Conservation (phyloP, 805 yeast species). For the Metschnikowia aberdeeniae region DNA sequence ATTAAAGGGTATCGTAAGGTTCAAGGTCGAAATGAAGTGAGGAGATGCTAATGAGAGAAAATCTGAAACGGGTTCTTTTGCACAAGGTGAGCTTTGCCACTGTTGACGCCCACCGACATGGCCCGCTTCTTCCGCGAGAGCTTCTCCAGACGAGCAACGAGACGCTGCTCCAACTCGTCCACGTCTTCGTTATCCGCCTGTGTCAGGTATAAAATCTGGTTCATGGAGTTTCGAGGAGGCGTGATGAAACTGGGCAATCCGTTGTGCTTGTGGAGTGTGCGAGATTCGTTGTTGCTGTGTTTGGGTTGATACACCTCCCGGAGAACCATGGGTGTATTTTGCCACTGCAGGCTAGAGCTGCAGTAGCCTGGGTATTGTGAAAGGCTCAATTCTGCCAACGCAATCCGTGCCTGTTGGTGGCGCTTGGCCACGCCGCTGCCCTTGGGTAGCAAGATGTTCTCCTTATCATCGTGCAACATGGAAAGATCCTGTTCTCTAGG, state of each 20-base stretch:
- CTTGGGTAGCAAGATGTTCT: slow-evolving; percentile 37
- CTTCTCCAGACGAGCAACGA: slow-evolving; percentile 20
- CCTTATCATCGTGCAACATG: slow-evolving; percentile 33
- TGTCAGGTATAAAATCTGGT: slow-evolving; percentile 21
- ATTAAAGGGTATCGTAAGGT: neutral
- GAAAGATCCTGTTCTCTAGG: slow-evolving; percentile 2
- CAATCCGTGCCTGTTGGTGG: slow-evolving; percentile 17
- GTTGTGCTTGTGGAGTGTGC: slow-evolving; percentile 29
- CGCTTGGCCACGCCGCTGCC: slow-evolving; percentile 11
- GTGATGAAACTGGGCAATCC: slow-evolving; percentile 31
- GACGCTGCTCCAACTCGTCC: slow-evolving; percentile 20
- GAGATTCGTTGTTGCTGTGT: slow-evolving; percentile 25
- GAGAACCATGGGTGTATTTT: slow-evolving; percentile 18
- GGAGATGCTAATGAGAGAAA: slow-evolving; percentile 1
- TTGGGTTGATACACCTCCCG: slow-evolving; percentile 28
- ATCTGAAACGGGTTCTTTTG: slow-evolving; percentile 30
- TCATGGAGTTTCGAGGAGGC: slow-evolving; percentile 27
- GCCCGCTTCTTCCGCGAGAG: slow-evolving; percentile 28
- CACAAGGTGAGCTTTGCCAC: slow-evolving; percentile 30
- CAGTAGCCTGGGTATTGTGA: slow-evolving; percentile 29
- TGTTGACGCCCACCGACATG: slow-evolving; percentile 38
- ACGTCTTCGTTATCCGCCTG: slow-evolving; percentile 2
- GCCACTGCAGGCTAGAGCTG: slow-evolving; percentile 7
- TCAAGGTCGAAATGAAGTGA: neutral
- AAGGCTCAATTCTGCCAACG: slow-evolving; percentile 28